Percentiles rank a stretch among this genome's conserved stretches.
Conservation (phyloP, 345 rosid genomes). For the Rubroshorea leprosula region DNA sequence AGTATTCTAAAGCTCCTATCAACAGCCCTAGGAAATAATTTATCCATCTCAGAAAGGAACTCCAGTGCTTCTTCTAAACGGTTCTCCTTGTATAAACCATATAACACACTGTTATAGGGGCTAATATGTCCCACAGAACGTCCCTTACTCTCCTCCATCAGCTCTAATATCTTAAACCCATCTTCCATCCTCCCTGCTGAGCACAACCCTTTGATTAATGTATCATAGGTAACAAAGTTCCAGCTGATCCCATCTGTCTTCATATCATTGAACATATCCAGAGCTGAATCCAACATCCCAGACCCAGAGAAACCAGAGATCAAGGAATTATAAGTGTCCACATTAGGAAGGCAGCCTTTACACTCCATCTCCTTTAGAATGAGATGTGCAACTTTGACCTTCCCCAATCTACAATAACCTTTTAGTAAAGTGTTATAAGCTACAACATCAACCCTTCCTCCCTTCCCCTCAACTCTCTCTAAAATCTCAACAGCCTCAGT, state of each 20-base stretch:
- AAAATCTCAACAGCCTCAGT: constrained; percentile 60
- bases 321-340: constrained; percentile 56
- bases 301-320: constrained; percentile 55
- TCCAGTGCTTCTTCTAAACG: constrained; percentile 54
- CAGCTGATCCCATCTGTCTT: constrained; percentile 60
- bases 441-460: constrained; percentile 55
- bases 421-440: constrained; percentile 67
- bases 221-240: constrained; percentile 56
- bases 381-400: constrained; percentile 46
- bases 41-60: constrained; percentile 53
- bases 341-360: constrained; percentile 74
- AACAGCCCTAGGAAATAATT: constrained; percentile 60
- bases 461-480: constrained; percentile 66
- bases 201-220: constrained; percentile 50
- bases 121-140: constrained; percentile 30
- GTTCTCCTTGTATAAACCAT: constrained; percentile 59
- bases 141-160: constrained; percentile 56
- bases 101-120: constrained; percentile 61
- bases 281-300: constrained; percentile 56
- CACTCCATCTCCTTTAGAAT: constrained; percentile 74
- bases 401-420: constrained; percentile 61
- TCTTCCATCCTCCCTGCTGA: constrained; percentile 46
- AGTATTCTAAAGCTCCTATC: constrained; percentile 55
- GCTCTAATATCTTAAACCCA: constrained; percentile 61
- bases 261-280: constrained; percentile 70